Percentiles rank a stretch among this genome's conserved stretches.
phyloP scores from a whole-genome alignment of 352 stramenopile species.

The Phytopythium vexans region DNA sequence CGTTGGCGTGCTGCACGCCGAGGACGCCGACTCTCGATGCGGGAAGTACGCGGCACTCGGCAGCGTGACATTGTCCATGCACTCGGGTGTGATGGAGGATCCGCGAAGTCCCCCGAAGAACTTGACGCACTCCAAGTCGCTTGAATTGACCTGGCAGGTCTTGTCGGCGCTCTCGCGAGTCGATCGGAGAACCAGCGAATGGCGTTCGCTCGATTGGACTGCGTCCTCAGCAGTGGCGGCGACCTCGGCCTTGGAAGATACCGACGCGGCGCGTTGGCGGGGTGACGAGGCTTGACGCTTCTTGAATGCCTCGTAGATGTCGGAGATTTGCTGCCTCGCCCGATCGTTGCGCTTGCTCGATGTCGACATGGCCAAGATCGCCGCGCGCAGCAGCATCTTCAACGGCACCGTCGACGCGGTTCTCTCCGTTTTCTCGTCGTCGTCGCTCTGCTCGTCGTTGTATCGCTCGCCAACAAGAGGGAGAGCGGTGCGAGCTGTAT shows the following conservation, averaged over 20 bases:
- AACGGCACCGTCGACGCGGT: conserved; percentile 23
- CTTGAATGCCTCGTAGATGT: conserved; percentile 38
- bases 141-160: not conserved
- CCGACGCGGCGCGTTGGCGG: not conserved
- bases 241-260: not conserved
- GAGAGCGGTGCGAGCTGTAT: not conserved
- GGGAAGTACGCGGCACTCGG: conserved; percentile 20
- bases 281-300: conserved; percentile 1
- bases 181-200: not conserved
- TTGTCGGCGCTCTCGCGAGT: not conserved
- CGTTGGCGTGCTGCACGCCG: conserved; percentile 4
- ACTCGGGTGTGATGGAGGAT: conserved; percentile 24
- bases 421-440: conserved; percentile 7
- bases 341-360: conserved; percentile 43
- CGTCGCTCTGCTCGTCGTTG: conserved; percentile 1
- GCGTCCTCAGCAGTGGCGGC: too few relatives aligned
- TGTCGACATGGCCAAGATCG: conserved; percentile 64
- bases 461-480: not conserved
- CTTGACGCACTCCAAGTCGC: not conserved
- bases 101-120: conserved; percentile 20
- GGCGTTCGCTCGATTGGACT: too few relatives aligned
- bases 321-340: conserved; percentile 31
- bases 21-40: not conserved
- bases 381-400: conserved; percentile 52
- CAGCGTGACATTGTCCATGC: conserved; percentile 43